These are phyloP conservation scores for Epichloe sibirici DNA, from an alignment of 2,329 filamentous ascomycete genomes.

Conservation along the genomic window DNA sequence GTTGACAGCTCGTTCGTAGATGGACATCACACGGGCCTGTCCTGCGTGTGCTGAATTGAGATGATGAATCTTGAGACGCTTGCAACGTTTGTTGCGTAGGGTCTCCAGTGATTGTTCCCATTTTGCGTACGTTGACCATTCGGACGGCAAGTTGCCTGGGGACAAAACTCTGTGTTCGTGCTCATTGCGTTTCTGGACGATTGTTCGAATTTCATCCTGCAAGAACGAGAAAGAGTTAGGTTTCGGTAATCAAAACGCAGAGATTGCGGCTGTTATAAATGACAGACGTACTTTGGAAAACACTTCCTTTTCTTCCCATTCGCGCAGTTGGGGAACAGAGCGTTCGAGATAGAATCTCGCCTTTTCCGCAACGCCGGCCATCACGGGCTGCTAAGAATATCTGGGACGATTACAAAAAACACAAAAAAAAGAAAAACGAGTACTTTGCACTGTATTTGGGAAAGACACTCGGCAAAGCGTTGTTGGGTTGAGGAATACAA, in stretches of 20 bases:
- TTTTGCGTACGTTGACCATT: constrained; percentile 74
- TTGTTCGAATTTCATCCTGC: constrained; percentile 81
- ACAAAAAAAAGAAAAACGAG: not conserved
- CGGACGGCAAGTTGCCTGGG: constrained; percentile 59
- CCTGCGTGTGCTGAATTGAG: constrained; percentile 55
- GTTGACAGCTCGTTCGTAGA: constrained; percentile 75
- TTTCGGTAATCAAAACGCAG: not conserved
- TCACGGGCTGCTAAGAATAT: constrained; percentile 23
- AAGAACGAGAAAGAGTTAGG: not conserved
- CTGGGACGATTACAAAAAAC: not conserved
- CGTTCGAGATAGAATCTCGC: constrained; percentile 92
- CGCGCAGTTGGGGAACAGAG: constrained; percentile 80
- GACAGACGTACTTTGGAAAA: constrained; percentile 56
- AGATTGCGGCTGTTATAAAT: not conserved
- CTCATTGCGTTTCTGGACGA: constrained; percentile 81
- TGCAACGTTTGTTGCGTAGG: constrained; percentile 71
- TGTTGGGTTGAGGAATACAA: not conserved
- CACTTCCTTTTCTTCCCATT: constrained; percentile 84
- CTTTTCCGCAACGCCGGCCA: constrained; percentile 83
- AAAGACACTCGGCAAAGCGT: not conserved
- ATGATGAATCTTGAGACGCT: constrained; percentile 63
- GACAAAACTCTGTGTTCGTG: constrained; percentile 87
- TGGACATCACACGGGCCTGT: constrained; percentile 74
- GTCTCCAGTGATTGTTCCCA: constrained; percentile 61
- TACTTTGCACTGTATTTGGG: not conserved